Conservation (phyloP, 345 rosid species). For the Atalantia buxifolia region DNA sequence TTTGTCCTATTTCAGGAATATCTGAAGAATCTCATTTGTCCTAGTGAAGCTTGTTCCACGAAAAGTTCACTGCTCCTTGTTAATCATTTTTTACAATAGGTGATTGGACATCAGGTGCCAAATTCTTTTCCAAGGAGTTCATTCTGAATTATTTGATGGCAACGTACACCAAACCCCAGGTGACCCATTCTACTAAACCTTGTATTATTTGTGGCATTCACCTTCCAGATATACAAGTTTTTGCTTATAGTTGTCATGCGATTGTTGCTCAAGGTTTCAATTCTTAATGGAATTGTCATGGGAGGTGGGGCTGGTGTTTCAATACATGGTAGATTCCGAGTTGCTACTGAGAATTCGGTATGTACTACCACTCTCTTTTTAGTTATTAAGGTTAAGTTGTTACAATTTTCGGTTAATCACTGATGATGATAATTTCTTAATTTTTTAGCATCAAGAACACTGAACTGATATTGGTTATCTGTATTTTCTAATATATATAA, state of each 20-base stretch:
- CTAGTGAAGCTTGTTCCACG: background rate
- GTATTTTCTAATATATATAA: background rate
- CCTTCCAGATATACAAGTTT: background rate
- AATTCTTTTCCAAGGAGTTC: slow-evolving; percentile 47
- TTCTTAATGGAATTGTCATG: slow-evolving; percentile 82
- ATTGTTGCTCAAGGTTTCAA: slow-evolving; percentile 49
- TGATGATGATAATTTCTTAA: background rate
- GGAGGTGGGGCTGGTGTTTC: slow-evolving; percentile 88
- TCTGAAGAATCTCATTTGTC: background rate
- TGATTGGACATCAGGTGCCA: slow-evolving; percentile 54
- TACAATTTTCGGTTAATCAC: background rate
- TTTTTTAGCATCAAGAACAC: background rate
- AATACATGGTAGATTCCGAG: slow-evolving; percentile 69
- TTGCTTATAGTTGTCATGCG: background rate
- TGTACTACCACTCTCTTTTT: slow-evolving; percentile 1
- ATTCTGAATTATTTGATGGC: slow-evolving; percentile 66
- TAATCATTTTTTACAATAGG: slow-evolving; percentile 32
- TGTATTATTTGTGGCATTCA: background rate
- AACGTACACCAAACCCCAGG: slow-evolving; percentile 71
- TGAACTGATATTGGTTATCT: background rate
- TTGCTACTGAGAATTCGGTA: slow-evolving; percentile 83
- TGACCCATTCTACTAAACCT: slow-evolving; percentile 4
- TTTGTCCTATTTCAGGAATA: background rate
- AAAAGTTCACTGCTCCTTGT: background rate
- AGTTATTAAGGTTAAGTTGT: background rate